Percentiles rank a stretch among this genome's conserved stretches.
Evolutionary conservation across 768 basidiomycete genomes (phyloP).

Genomic region (Hemileccinum impolitum): DNA sequence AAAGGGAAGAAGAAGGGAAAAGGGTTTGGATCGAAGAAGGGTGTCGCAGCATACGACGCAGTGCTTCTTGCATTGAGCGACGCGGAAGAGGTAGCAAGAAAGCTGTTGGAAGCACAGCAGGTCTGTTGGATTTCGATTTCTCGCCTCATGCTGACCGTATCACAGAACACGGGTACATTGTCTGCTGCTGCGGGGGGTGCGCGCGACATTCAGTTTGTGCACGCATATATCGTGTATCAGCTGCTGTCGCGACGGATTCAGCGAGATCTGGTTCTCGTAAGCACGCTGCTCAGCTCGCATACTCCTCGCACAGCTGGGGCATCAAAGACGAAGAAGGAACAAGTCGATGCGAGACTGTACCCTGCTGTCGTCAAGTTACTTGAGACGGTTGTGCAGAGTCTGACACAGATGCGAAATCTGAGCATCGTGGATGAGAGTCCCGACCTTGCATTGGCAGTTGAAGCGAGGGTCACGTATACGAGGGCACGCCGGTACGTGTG

Average conservation of each 20-base stretch:
- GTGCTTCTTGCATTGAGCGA: conserved; percentile 84
- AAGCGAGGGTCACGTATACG: conserved; percentile 70
- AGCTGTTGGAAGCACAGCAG: conserved; percentile 81
- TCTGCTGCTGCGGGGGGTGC: conserved; percentile 40
- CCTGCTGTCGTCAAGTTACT: conserved; percentile 87
- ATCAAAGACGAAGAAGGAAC: conserved; percentile 37
- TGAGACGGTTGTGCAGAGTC: conserved; percentile 80
- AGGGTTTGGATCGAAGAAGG: conserved; percentile 55
- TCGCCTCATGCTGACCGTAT: neutral
- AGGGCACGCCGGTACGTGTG: conserved; percentile 66
- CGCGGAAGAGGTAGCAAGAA: conserved; percentile 80
- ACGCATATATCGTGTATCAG: conserved; percentile 84
- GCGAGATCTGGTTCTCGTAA: conserved; percentile 80
- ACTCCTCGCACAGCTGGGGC: conserved; percentile 22
- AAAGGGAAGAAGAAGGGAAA: conserved; percentile 36
- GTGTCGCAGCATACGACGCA: conserved; percentile 84
- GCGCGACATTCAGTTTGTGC: conserved; percentile 79
- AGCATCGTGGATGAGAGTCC: conserved; percentile 87
- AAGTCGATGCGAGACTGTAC: conserved; percentile 70
- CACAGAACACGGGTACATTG: conserved; percentile 43
- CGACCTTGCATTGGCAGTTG: conserved; percentile 74
- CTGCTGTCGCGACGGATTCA: conserved; percentile 84
- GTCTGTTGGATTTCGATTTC: conserved; percentile 34
- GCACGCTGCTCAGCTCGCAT: conserved; percentile 53
- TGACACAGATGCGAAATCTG: conserved; percentile 79